These are phyloP conservation scores for Aspergillus kassunensis DNA, from an alignment of 495 filamentous ascomycete genomes.

Conservation along the genomic window DNA sequence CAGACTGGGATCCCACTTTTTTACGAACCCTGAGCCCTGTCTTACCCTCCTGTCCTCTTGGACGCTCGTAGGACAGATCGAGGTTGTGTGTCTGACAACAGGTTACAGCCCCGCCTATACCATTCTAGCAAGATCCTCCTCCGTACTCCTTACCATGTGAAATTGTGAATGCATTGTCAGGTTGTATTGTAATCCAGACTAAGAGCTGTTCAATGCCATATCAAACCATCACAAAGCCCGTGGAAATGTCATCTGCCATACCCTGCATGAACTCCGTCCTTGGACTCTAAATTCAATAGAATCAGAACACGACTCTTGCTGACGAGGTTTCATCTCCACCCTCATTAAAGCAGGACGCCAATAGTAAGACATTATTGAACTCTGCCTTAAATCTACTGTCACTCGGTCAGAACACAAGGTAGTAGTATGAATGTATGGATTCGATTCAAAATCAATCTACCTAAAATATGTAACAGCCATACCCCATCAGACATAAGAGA, in stretches of 20 bases:
- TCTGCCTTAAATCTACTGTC: no score
- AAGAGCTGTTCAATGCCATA: background rate
- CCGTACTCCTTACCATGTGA: no score
- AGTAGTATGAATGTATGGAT: background rate
- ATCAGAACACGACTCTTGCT: background rate
- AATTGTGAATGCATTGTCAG: background rate
- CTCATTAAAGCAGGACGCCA: background rate
- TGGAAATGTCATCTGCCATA: conserved; percentile 1
- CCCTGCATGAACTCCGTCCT: background rate
- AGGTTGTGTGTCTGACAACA: no score
- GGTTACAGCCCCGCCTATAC: no score
- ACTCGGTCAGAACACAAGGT: no score
- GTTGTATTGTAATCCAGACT: background rate
- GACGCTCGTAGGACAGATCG: no score
- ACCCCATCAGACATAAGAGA: conserved; percentile 9
- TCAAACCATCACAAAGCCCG: no score
- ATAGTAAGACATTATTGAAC: background rate
- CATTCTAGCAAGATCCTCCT: no score
- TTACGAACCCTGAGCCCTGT: background rate
- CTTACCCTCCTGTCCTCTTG: background rate
- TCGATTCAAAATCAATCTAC: conserved; percentile 9
- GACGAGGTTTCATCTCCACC: background rate
- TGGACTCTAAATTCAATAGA: background rate
- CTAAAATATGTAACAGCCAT: conserved; percentile 8
- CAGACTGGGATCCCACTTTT: background rate